Conservation (phyloP, 2,329 filamentous ascomycete species). For the Epichloe brachyelytri region DNA sequence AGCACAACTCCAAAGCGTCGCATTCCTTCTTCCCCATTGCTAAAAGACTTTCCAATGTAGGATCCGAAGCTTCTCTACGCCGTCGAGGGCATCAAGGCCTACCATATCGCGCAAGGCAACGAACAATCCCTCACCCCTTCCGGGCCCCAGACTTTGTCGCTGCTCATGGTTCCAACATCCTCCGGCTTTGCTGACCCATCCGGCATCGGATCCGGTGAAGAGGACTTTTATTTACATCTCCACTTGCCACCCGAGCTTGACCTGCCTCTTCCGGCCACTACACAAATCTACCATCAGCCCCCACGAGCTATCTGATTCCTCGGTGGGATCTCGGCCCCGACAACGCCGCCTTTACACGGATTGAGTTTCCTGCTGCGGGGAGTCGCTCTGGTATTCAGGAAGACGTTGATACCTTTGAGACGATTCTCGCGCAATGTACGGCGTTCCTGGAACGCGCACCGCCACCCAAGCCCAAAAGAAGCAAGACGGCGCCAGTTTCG, state of each 20-base stretch:
- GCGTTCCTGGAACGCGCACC: constrained; percentile 80
- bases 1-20: constrained; percentile 2
- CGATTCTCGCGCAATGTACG: constrained; percentile 93
- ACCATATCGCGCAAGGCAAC: constrained; percentile 78
- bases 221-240: constrained; percentile 95
- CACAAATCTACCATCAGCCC: constrained; percentile 96
- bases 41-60: constrained; percentile 8
- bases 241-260: constrained; percentile 92
- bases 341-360: constrained; percentile 79
- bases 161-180: constrained; percentile 90
- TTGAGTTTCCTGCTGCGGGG: constrained; percentile 73
- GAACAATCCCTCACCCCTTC: constrained; percentile 73
- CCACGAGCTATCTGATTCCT: constrained; percentile 84
- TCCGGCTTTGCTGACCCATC: constrained; percentile 50
- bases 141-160: constrained; percentile 79
- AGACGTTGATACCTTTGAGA: constrained; percentile 92
- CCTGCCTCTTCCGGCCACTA: constrained; percentile 83
- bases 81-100: constrained; percentile 78
- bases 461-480: constrained; percentile 34
- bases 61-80: constrained; percentile 56
- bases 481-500: constrained; percentile 14
- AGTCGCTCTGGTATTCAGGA: constrained; percentile 67
- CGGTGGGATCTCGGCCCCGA: constrained; percentile 87
- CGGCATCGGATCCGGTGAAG: constrained; percentile 48
- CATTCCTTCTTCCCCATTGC: neutral